Evolutionary conservation across 148 eudicot species (phyloP), one percentile per base, ranked within the genome.

Genomic region (Rhododendron ovatum): DNA sequence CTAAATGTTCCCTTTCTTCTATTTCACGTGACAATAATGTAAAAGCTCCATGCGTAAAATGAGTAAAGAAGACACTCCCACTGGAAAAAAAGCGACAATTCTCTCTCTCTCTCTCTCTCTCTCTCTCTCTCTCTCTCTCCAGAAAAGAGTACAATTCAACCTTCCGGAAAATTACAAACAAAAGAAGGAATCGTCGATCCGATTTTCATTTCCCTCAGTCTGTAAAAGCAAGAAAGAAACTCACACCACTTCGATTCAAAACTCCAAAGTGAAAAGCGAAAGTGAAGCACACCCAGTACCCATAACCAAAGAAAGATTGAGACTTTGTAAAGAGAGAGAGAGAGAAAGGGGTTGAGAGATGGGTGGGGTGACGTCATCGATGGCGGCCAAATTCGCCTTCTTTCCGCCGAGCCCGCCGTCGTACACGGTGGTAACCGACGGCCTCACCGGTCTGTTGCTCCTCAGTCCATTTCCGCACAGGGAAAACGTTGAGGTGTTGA

Each of bases 351-450:
- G 11, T 22, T 18, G 78, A 10, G 61, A 59, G 57, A 94, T 94
- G 98, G 98, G 98, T 41, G 98, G 95, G 81, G 88, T 94, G 90
- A 93, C 95, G 65, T 94, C 98, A 86, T 93, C 95, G 55, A 94
- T 94, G 95, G 98, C 95, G 86, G 98, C 98, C 22, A 94, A 91
- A 88, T 90, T 94, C 61, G 98, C 98, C 20, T 94, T 93, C 89
- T 94, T 94, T 55, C 98, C 98, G 84, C 98, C 98, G 20, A 89
- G 85, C 75, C 98, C 98, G 22, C 93, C 98, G 15, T 94, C 98
- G 35, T 94, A 94, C 91, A 90, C 88, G 88, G 57, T 94, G 86
- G 88, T 94, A 0, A 91, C 80, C 30, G 98, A 94, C 61, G 90
- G 86, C 8, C 78, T 89, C 10, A 93, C 98, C 1, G 94, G 92